Conservation (phyloP, 305 asterid genomes). For the Nicotiana rustica region DNA sequence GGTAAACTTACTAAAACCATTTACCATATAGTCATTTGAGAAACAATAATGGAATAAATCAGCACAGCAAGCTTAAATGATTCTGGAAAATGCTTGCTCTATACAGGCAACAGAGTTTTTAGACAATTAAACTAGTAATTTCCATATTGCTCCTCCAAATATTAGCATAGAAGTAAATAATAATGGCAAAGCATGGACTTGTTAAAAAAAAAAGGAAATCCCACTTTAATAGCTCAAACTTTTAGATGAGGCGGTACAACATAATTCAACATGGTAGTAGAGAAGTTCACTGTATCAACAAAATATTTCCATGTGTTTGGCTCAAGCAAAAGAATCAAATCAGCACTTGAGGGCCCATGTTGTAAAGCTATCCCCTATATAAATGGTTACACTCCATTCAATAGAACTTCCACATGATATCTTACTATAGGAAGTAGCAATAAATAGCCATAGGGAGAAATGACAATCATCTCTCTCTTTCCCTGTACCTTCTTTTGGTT, state of each 20-base stretch:
- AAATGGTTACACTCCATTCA: conserved; percentile 20
- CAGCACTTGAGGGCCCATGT: background rate
- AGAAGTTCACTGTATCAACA: background rate
- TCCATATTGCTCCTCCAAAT: conserved; percentile 12
- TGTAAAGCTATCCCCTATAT: background rate
- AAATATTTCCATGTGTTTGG: background rate
- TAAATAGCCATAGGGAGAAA: background rate
- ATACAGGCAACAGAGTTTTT: background rate
- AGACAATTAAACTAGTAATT: background rate
- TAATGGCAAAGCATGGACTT: background rate
- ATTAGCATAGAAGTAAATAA: conserved; percentile 28
- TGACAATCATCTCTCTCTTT: conserved; percentile 13
- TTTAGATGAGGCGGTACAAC: background rate
- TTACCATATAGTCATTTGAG: background rate
- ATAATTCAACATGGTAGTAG: conserved; percentile 28
- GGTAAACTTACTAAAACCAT: conserved; percentile 6
- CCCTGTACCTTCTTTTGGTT: conserved; percentile 71
- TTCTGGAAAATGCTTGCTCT: conserved; percentile 14
- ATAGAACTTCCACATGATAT: background rate
- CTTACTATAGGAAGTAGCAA: background rate
- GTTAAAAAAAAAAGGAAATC: background rate
- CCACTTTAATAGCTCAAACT: conserved; percentile 14
- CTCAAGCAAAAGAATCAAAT: background rate
- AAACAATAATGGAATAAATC: background rate
- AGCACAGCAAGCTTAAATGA: conserved; percentile 12